A percentile compares a stretch with the other conserved stretches of the same genome.
Conservation (phyloP, 2,329 filamentous ascomycete genomes). For the Pyricularia sp. region DNA sequence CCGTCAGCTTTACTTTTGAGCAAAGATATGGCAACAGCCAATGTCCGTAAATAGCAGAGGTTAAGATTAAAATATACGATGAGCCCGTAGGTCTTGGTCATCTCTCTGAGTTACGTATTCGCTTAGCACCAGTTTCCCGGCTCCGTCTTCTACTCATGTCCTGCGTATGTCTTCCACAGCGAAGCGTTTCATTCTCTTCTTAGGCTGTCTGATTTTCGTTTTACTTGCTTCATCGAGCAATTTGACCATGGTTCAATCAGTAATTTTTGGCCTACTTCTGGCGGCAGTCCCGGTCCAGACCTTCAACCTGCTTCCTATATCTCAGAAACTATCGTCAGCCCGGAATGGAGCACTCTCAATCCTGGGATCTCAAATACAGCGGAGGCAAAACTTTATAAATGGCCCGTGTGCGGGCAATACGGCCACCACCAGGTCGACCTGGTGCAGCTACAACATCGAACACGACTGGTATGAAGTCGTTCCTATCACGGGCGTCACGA, state of each 20-base stretch:
- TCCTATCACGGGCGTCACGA: constrained; percentile 34
- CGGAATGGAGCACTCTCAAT: background rate
- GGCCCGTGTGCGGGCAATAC: background rate
- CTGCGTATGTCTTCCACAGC: background rate
- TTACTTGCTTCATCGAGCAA: background rate
- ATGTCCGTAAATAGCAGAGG: background rate
- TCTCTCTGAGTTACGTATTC: background rate
- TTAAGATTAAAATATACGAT: background rate
- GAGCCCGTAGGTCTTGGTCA: background rate
- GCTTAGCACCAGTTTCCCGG: background rate
- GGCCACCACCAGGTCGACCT: constrained; percentile 10
- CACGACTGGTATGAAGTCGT: constrained; percentile 29
- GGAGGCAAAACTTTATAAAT: background rate
- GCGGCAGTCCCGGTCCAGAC: background rate
- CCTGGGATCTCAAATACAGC: background rate
- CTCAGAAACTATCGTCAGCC: background rate
- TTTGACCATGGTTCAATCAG: background rate
- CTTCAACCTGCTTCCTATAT: background rate
- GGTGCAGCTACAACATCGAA: constrained; percentile 35
- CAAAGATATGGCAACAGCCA: background rate
- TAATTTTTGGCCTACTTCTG: background rate
- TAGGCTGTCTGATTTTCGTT: background rate
- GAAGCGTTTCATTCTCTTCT: background rate
- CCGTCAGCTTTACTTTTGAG: background rate
- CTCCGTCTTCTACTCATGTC: background rate